Base-by-base conservation (phyloP, 73 alveolate species). In the Stentor roeselii region DNA sequence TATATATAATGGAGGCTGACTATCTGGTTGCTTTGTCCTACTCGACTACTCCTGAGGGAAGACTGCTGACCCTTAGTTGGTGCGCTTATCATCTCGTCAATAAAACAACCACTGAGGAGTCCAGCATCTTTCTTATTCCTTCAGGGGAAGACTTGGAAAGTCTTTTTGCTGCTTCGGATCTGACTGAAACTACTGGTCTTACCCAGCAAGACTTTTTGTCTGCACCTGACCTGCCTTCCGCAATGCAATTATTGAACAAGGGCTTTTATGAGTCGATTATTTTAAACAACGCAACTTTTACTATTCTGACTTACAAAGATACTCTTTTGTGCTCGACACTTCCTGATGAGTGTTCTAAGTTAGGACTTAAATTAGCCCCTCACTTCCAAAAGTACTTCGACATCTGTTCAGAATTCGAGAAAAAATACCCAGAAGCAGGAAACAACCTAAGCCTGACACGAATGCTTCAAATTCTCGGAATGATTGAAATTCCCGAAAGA, bases 321-420 rank as follows among this genome's bases (percentile, higher is more conserved):
- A 58, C 74, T 1, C 2, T 58, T 1, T 2, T 58, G 0, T 21
- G 35, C 2, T 31, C 15, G 2, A n/a, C 27, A 21, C 27, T 58
- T 21, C 74, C 74, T 0, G 74, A 58, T 58, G 74, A 58, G 27
- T 58, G 74, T 58, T 21, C 74, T 0, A 0, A 31, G 27, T 31
- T 58, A 58, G 74, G 74, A n/a, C 27, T 58, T 21, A 58, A 58
- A 58, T 58, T 58, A 31, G 74, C 74, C 27, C 74, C 74, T 58
- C 74, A 58, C 27, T 58, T 58, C 27, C 27, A n/a, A 58, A 58
- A 58, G 27, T 58, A 58, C 27, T 31, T 21, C 2, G 74, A 58
- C 74, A 58, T 58, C 27, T 31, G 27, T 1, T 1, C 74, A 58
- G 74, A 58, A 58, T 58, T 58, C 27, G 74, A 58, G 27, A 58